These are phyloP conservation scores for Gossypium gossypioides DNA, from an alignment of 441 rosid species.

Conservation along the genomic window DNA sequence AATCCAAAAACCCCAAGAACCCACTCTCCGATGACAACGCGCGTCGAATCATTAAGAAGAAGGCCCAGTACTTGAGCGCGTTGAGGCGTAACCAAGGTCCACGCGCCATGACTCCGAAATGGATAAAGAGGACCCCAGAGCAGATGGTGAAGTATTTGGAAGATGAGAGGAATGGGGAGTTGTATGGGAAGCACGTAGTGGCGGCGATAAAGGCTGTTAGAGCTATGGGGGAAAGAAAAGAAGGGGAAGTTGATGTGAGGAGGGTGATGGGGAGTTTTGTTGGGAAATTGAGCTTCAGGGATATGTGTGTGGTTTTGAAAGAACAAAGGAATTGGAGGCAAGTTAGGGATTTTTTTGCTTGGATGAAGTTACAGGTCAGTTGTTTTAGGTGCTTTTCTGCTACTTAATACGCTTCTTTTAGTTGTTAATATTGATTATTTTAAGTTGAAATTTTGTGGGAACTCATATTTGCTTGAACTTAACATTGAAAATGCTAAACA, in stretches of 20 bases:
- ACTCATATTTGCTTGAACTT: background rate
- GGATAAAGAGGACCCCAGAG: slow-evolving; percentile 82
- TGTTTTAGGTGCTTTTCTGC: background rate
- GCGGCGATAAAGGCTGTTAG: slow-evolving; percentile 76
- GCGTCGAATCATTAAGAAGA: slow-evolving; percentile 68
- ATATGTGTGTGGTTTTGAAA: slow-evolving; percentile 85
- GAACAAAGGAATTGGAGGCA: slow-evolving; percentile 82
- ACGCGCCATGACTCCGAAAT: slow-evolving; percentile 57
- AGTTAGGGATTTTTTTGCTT: slow-evolving; percentile 63
- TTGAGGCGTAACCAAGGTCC: slow-evolving; percentile 72
- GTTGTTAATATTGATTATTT: background rate
- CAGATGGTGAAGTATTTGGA: slow-evolving; percentile 79
- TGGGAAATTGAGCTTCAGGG: slow-evolving; percentile 60
- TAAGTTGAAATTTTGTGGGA: background rate
- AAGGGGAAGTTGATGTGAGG: slow-evolving; percentile 54
- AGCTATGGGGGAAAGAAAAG: slow-evolving; percentile 34
- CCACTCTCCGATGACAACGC: slow-evolving; percentile 80
- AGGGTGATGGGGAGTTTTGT: slow-evolving; percentile 66
- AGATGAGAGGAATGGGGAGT: slow-evolving; percentile 63
- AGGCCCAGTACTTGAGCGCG: slow-evolving; percentile 57
- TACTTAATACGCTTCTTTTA: background rate
- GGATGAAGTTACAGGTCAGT: slow-evolving; percentile 89
- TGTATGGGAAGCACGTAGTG: slow-evolving; percentile 75
- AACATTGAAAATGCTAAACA: slow-evolving; percentile 1
- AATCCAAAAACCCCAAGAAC: slow-evolving; percentile 46